Evolutionary conservation across 106 monocot genomes (phyloP), one percentile per base, ranked within the genome.

Genomic region (Allium cepa): DNA sequence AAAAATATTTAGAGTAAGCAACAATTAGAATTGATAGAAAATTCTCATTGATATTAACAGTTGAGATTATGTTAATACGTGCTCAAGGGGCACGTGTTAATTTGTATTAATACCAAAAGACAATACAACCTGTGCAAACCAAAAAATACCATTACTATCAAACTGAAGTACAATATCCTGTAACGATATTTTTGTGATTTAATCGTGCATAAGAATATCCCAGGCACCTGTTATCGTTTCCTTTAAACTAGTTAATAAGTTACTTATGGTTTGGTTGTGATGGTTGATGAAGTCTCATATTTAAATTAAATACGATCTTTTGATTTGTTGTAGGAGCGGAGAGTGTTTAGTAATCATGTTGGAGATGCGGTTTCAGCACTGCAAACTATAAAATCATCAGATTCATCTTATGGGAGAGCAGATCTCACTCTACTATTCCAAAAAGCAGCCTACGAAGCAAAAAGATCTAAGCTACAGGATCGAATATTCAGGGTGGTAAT

Each of bases 381-480:
- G 50, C 72, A 74, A 16, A 50, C 59, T 36, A 76, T 95, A 14
- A 71, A 66, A 57, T 69, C 87, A 16, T 28, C 77, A 45, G 72
- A 81, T 46, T 67, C 63, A 26, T 69, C 80, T 28, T 83, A 69
- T 65, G 83, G 78, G 11, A 36, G 70, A 59, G 85, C 91, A 16
- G 94, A 95, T 79, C 77, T 95, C 57, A 95, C 87, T 47, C 78
- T 78, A 59, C 85, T 95, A 60, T 95, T 95, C 69, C 63, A 67
- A 77, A 70, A 76, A 64, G 94, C 91, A 59, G 49, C 62, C 18
- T 59, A 76, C 45, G 91, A 91, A 76, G 94, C 85, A 63, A 83
- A 75, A 62, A 88, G 73, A 67, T 91, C 94, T 45, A 75, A 65
- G 49, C 53, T 53, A 15, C 88, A 88, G 28, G 83, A 81, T 74